Evolutionary conservation across 805 yeast genomes (phyloP).

Genomic region (Brettanomyces naardenensis): DNA sequence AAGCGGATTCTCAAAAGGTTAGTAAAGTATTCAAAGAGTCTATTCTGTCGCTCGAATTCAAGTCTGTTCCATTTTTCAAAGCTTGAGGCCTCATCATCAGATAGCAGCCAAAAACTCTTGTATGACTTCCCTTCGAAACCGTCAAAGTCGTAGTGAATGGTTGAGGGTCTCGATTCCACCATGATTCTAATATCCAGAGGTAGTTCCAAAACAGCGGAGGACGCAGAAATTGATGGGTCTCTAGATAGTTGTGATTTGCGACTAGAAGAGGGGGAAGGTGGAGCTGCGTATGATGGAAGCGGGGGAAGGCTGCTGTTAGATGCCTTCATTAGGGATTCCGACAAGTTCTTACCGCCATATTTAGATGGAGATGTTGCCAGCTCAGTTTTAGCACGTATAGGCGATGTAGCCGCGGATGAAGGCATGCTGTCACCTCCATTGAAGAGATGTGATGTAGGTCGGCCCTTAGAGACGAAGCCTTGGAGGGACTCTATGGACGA

Average conservation of each 20-base stretch:
- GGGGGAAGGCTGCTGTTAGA: no score
- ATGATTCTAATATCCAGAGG: constrained; percentile 19
- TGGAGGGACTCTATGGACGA: no score
- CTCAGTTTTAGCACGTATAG: no score
- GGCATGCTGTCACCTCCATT: no score
- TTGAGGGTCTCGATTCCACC: constrained; percentile 20
- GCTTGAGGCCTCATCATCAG: constrained; percentile 14
- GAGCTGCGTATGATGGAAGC: no score
- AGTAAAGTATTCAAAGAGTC: constrained; percentile 22
- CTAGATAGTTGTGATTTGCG: no score
- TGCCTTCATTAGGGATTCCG: no score
- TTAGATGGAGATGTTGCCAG: no score
- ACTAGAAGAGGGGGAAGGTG: no score
- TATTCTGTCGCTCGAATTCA: constrained; percentile 23
- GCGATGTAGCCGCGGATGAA: no score
- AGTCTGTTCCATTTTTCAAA: constrained; percentile 19
- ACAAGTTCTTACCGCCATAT: neutral
- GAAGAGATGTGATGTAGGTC: no score
- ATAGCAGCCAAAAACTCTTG: constrained; percentile 22
- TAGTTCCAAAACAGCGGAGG: constrained; percentile 5
- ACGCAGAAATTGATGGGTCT: neutral
- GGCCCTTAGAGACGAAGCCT: no score
- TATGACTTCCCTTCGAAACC: constrained; percentile 19
- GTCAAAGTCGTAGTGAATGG: constrained; percentile 15
- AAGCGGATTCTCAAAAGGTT: constrained; percentile 19